Conservation (phyloP, 495 filamentous ascomycete genomes). For the Neurospora sp. region DNA sequence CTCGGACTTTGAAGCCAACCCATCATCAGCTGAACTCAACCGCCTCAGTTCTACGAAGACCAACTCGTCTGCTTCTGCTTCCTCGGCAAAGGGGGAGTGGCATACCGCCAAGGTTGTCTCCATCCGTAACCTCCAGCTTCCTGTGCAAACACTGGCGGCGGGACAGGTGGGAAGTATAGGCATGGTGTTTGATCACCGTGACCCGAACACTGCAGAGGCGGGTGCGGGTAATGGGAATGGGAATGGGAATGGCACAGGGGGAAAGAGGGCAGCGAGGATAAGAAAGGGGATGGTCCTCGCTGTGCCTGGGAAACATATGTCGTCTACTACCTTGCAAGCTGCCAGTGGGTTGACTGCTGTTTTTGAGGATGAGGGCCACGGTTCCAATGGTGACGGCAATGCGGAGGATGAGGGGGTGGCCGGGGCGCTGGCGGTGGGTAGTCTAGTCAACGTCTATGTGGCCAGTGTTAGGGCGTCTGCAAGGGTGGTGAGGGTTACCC, state of each 20-base stretch:
- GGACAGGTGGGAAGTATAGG: slow-evolving; percentile 95
- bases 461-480: slow-evolving; percentile 79
- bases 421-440: slow-evolving; percentile 30
- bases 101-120: slow-evolving; percentile 69
- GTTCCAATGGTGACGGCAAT: background rate
- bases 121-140: slow-evolving; percentile 77
- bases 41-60: slow-evolving; percentile 20
- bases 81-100: slow-evolving; percentile 54
- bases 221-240: slow-evolving; percentile 6
- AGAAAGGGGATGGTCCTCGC: slow-evolving; percentile 80
- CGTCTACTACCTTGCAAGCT: slow-evolving; percentile 40
- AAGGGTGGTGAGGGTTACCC: slow-evolving; percentile 45
- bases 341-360: slow-evolving; percentile 43
- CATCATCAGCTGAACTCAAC: slow-evolving; percentile 32
- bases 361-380: slow-evolving; percentile 31
- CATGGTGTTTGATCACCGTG: slow-evolving; percentile 44
- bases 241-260: slow-evolving; percentile 10
- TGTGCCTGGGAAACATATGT: slow-evolving; percentile 44
- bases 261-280: slow-evolving; percentile 31
- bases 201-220: slow-evolving; percentile 2
- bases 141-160: slow-evolving; percentile 61
- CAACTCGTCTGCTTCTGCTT: slow-evolving; percentile 31
- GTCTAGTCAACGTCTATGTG: slow-evolving; percentile 70
- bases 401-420: slow-evolving; percentile 8
- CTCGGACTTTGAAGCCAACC: slow-evolving; percentile 27